These are phyloP conservation scores for Annulohypoxylon maeteangense DNA, from an alignment of 495 filamentous ascomycete species.

Conservation along the genomic window DNA sequence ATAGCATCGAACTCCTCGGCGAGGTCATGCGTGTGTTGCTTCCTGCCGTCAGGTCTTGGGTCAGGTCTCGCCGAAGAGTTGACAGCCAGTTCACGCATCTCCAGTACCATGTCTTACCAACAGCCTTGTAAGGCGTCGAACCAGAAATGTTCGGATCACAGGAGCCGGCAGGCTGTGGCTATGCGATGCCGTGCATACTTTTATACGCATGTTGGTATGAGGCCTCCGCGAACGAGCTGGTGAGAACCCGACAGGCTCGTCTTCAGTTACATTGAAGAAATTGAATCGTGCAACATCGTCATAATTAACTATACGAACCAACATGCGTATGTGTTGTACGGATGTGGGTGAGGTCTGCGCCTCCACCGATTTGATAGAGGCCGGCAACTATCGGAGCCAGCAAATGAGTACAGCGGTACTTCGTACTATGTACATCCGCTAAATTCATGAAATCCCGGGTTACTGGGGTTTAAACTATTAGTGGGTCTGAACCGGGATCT, in stretches of 20 bases:
- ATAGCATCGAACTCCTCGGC: conserved; percentile 61
- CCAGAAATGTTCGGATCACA: conserved; percentile 18
- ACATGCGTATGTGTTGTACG: not conserved
- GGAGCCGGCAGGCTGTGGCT: conserved; percentile 22
- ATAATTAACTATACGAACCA: conserved; percentile 13
- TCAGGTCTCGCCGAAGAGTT: conserved; percentile 4
- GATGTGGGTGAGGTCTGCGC: conserved; percentile 13
- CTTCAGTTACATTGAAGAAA: conserved; percentile 20
- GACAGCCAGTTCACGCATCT: not conserved
- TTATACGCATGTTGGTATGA: conserved; percentile 2
- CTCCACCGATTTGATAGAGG: conserved; percentile 25
- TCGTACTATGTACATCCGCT: not conserved
- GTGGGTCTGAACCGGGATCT: conserved; percentile 26
- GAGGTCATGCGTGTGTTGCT: conserved; percentile 48
- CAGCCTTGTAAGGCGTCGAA: conserved; percentile 27
- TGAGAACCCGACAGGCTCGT: conserved; percentile 15
- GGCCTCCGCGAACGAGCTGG: conserved; percentile 36
- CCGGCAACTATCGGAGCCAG: conserved; percentile 28
- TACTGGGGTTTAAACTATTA: conserved; percentile 18
- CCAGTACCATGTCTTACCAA: conserved; percentile 23
- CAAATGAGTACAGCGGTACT: conserved; percentile 1
- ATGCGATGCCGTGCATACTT: conserved; percentile 31
- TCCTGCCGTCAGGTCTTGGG: conserved; percentile 26
- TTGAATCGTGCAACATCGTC: conserved; percentile 14
- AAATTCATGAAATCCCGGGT: not conserved